Evolutionary conservation across 1,284 basidiomycete genomes (phyloP).

Genomic region (Trametes hirsuta): DNA sequence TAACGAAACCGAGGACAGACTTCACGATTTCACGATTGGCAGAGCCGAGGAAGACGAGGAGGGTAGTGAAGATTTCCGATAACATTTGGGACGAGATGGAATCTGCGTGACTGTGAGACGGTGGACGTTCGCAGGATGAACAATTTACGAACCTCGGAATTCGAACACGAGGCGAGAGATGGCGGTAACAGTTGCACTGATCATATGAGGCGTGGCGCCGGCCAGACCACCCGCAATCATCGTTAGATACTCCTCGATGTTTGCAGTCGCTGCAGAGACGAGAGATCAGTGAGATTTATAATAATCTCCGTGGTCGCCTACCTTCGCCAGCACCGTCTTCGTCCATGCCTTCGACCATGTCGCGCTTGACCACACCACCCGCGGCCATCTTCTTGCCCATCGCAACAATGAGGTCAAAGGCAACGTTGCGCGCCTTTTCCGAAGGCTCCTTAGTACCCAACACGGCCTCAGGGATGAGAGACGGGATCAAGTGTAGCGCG

Average conservation of each 20-base stretch:
- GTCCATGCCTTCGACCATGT: constrained; percentile 82
- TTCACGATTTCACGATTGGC: constrained; percentile 98
- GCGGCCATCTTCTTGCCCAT: constrained; percentile 94
- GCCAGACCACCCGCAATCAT: constrained; percentile 97
- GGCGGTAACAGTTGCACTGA: constrained; percentile 95
- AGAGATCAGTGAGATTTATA: not conserved
- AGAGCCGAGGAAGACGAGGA: constrained; percentile 89
- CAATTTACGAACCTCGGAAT: constrained; percentile 74
- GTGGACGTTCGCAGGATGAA: not conserved
- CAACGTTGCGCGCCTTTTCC: constrained; percentile 87
- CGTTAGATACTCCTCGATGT: constrained; percentile 91
- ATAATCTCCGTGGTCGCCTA: constrained; percentile 33
- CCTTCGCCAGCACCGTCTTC: constrained; percentile 66
- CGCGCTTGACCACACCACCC: constrained; percentile 84
- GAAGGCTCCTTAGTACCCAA: constrained; percentile 99
- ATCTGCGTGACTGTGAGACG: constrained; percentile 47
- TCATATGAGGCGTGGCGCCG: constrained; percentile 96
- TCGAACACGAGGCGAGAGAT: constrained; percentile 95
- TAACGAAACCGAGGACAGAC: constrained; percentile 93
- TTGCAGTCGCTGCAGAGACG: constrained; percentile 64
- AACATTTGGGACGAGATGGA: constrained; percentile 78
- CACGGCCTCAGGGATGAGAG: constrained; percentile 92
- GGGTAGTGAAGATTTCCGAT: constrained; percentile 84
- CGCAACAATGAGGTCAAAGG: constrained; percentile 88
- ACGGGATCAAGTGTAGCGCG: constrained; percentile 84